Percentiles rank a stretch among this genome's conserved stretches.
phyloP scores from a whole-genome alignment of 495 filamentous ascomycete species.

The Neurospora sp. region DNA sequence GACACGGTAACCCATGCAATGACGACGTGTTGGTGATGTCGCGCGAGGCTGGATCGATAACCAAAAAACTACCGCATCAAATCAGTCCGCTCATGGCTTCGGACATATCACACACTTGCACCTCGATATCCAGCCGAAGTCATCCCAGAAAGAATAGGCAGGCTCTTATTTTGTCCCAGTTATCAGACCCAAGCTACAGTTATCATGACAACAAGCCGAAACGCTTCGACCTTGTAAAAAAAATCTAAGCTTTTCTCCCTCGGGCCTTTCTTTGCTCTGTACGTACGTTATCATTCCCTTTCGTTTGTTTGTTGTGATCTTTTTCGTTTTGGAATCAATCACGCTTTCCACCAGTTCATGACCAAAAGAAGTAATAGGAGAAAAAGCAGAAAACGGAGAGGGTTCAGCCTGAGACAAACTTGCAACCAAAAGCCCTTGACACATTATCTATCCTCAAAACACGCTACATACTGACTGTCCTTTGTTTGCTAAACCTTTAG shows the following conservation, averaged over 20 bases:
- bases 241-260: background rate
- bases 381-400: background rate
- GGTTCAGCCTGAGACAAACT: background rate
- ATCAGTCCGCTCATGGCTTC: background rate
- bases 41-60: background rate
- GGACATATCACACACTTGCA: background rate
- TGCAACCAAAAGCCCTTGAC: background rate
- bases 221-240: background rate
- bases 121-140: background rate
- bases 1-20: background rate
- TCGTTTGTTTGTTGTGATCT: background rate
- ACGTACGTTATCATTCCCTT: background rate
- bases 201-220: background rate
- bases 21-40: background rate
- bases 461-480: background rate
- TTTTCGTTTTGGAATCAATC: background rate
- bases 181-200: background rate
- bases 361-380: background rate
- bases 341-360: background rate
- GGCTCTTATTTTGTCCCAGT: background rate
- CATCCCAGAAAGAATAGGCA: background rate
- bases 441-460: background rate
- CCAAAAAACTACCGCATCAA: background rate
- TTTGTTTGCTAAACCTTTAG: constrained; percentile 12
- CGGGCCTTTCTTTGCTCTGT: background rate